Evolutionary conservation across 257 asterid genomes (phyloP).

Genomic region (Solanum stenotomum): DNA sequence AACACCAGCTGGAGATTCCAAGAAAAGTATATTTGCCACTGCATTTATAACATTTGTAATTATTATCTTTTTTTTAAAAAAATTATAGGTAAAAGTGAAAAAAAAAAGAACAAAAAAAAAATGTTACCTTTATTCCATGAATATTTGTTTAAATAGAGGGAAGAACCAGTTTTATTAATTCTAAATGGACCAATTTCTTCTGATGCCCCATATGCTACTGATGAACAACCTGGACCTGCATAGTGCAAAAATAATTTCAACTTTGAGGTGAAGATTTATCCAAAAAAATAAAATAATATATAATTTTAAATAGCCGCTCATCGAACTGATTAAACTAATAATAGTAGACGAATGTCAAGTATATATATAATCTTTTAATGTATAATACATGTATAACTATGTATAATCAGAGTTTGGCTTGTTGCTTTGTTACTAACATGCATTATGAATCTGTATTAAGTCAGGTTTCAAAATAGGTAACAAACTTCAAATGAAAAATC

Average conservation of each 20-base stretch:
- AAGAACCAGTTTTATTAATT: slow-evolving; percentile 43
- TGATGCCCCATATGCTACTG: slow-evolving; percentile 86
- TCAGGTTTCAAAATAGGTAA: neutral
- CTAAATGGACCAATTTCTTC: slow-evolving; percentile 90
- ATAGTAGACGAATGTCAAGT: neutral
- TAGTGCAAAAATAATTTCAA: neutral
- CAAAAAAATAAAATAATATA: neutral
- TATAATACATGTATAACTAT: neutral
- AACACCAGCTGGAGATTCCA: slow-evolving; percentile 90
- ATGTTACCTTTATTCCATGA: slow-evolving; percentile 73
- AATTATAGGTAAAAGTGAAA: neutral
- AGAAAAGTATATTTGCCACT: slow-evolving; percentile 72
- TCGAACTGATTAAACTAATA: neutral
- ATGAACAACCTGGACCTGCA: slow-evolving; percentile 95
- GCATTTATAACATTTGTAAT: neutral
- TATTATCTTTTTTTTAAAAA: neutral
- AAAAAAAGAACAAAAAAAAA: neutral
- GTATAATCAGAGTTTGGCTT: neutral
- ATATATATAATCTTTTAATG: neutral
- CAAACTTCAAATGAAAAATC: neutral
- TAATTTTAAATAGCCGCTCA: neutral
- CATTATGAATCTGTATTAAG: neutral
- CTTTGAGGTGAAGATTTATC: neutral
- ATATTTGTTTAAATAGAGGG: slow-evolving; percentile 55
- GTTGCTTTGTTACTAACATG: neutral